Evolutionary conservation across 2,329 filamentous ascomycete species (phyloP).

Genomic region (Monilinia polystroma): DNA sequence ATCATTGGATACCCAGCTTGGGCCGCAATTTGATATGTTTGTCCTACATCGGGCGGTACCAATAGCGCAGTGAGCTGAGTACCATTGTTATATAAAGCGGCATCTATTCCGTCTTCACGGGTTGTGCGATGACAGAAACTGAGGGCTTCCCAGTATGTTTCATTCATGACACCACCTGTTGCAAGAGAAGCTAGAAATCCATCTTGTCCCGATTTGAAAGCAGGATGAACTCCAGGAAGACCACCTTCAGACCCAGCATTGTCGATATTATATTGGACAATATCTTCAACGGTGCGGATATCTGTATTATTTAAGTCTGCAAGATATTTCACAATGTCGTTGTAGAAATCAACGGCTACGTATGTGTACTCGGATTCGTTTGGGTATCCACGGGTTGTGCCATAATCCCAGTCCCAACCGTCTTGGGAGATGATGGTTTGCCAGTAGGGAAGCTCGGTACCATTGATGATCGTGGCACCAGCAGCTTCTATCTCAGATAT

Average conservation of each 20-base stretch:
- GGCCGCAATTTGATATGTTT: slow-evolving; percentile 67
- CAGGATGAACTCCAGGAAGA: slow-evolving; percentile 57
- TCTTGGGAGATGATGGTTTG: slow-evolving; percentile 60
- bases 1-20: slow-evolving; percentile 75
- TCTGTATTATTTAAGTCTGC: slow-evolving; percentile 57
- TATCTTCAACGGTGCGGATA: slow-evolving; percentile 60
- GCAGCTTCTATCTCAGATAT: slow-evolving; percentile 55
- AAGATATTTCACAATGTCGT: slow-evolving; percentile 47
- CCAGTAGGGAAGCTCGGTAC: slow-evolving; percentile 65
- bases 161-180: slow-evolving; percentile 59
- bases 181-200: slow-evolving; percentile 63
- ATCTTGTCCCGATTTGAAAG: slow-evolving; percentile 70
- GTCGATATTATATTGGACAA: slow-evolving; percentile 60
- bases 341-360: slow-evolving; percentile 69
- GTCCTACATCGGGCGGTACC: slow-evolving; percentile 66
- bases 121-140: slow-evolving; percentile 57
- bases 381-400: slow-evolving; percentile 58
- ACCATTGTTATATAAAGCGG: slow-evolving; percentile 53
- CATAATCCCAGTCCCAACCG: slow-evolving; percentile 76
- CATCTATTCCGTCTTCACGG: slow-evolving; percentile 67
- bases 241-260: slow-evolving; percentile 69
- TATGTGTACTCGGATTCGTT: slow-evolving; percentile 74
- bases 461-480: slow-evolving; percentile 67
- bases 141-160: slow-evolving; percentile 67
- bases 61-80: slow-evolving; percentile 59